Base-by-base conservation (phyloP, 805 yeast species). In the Ogataea thermomethanolica region DNA sequence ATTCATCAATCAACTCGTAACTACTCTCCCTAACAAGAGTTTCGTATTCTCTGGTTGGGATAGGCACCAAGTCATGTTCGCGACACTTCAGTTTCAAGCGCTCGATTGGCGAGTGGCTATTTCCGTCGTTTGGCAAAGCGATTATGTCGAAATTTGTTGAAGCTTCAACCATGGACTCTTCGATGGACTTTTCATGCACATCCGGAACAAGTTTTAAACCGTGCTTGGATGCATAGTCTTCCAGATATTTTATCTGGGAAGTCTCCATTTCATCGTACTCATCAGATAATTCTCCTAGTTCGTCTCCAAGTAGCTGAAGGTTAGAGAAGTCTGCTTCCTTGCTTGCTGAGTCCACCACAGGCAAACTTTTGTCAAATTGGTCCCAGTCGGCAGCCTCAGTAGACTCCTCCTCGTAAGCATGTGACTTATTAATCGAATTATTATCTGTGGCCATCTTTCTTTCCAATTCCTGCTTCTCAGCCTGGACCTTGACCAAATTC, bases 401-500 rank as follows among this genome's bases (percentile, higher is more conserved):
- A 8, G 17, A 17, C 20, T 17, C 20, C 3, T 17, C 20, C 33
- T 11, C 24, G 15, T 11, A 11, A 14, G 4, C 25, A 12, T 30
- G 8, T 20, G 22, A 10, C 4, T 10, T 23, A 11, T 17, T 17
- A 8, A 4, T 20, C 21, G 13, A 14, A 23, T 20, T 23, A 30
- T 4, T 30, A 14, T 12, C 22, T 29, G 25, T 23, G 31, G 22
- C 37, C n/a, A 17, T 43, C 20, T 38, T 46, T 25, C 41, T 45
- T 33, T 62, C 59, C 32, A 65, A 48, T n/a, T 64, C 67, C 20
- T 61, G 53, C 37, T 68, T 69, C 32, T 72, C 73, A 8, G 60
- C 53, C 47, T 65, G 71, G 35, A 64, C 59, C 54, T 74, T 77
- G 44, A 74, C 55, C 8, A 77, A 53, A 2, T 71, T 66, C 14